Conservation (phyloP, 441 rosid species). For the Hura crepitans region DNA sequence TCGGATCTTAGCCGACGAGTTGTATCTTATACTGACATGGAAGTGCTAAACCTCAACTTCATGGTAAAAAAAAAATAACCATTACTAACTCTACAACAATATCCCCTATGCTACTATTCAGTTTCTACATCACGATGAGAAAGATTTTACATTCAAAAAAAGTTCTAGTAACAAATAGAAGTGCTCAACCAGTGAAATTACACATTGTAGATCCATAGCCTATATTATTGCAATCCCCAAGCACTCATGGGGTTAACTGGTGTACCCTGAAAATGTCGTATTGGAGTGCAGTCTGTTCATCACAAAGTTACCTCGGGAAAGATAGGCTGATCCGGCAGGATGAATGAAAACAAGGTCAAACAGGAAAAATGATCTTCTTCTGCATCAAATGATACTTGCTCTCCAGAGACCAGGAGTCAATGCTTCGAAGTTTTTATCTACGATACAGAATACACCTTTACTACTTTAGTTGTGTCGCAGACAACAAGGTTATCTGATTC, state of each 20-base stretch:
- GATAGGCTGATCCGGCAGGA: neutral
- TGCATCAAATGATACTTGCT: neutral
- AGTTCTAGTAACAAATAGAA: neutral
- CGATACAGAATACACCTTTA: slow-evolving; percentile 59
- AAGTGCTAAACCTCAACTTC: neutral
- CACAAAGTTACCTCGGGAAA: slow-evolving; percentile 4
- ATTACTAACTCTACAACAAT: neutral
- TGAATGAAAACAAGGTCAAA: neutral
- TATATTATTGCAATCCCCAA: neutral
- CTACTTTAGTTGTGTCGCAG: slow-evolving; percentile 84
- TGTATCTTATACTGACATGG: neutral
- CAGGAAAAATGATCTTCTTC: neutral
- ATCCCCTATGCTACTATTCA: neutral
- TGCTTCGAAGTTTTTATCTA: slow-evolving; percentile 22
- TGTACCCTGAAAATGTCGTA: neutral
- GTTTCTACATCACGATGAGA: neutral
- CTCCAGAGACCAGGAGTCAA: neutral
- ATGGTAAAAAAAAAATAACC: neutral
- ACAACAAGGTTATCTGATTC: slow-evolving; percentile 77
- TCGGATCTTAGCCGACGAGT: neutral
- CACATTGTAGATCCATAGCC: neutral
- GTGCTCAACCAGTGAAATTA: neutral
- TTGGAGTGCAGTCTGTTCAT: neutral
- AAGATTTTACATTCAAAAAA: neutral
- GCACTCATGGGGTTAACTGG: neutral